Base-by-base conservation (phyloP, 805 yeast genomes). In the Vanderwaltozyma yarrowii region DNA sequence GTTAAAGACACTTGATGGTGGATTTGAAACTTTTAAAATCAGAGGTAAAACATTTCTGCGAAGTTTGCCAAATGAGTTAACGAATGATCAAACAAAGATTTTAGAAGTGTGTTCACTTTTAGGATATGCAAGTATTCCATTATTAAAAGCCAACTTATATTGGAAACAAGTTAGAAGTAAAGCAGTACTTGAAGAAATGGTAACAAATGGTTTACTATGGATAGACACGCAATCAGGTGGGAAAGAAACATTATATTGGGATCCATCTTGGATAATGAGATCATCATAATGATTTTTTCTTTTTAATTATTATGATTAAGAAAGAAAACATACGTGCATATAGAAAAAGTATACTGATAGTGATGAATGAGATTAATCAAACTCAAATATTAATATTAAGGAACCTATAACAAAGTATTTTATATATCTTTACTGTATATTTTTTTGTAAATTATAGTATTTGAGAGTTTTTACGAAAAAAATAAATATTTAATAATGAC, bases 161-260 rank as follows among this genome's bases (percentile, higher is more conserved):
- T 89, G 98, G 98, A 75, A 71, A 35, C 52, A 54, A 2, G 63
- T 73, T 2, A 64, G 95, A 39, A 70, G 83, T 37, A 69, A 69
- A 44, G 62, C 76, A 0, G 79, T 78, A 4, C 52, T 89, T 5
- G 79, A 82, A 28, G 89, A 82, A 33, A 77, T 89, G 85, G 80
- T 88, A 1, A 68, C 80, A 45, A 70, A 70, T 36, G 96, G 97
- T 3, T 67, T 86, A 38, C 62, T 89, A 12, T 89, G 98, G 98
- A 63, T 87, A 1, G 97, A 88, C 54, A 60, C 61, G 6, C 78
- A 71, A 36, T 61, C 60, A 2, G 61, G 48, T 2, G 43, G 49
- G 12, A 58, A 54, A 1, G 79, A 73, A 46, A 51, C 48, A 12
- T 64, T 64, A 39, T 82, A 70, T 49, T 82, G 89, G 89, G 84